Base-by-base conservation (phyloP, 164 flowering plant species). In the Vitis riparia region DNA sequence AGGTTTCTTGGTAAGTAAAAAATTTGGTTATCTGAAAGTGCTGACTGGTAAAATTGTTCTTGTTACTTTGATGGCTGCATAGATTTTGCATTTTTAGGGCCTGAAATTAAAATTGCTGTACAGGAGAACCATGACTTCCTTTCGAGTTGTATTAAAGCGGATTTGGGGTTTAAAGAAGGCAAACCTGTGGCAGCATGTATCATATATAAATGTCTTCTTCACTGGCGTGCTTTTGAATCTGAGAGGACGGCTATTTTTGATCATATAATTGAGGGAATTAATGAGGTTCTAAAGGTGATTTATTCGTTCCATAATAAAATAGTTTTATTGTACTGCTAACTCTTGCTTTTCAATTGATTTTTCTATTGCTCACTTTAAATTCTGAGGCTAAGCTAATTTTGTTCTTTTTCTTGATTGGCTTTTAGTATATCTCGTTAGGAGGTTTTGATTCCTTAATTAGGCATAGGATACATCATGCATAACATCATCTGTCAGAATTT, bases 111-210 rank as follows among this genome's bases (percentile, higher is more conserved):
- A 3, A 17, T 68, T 51, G 27, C 19, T 70, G 16, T 80, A 68
- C 88, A 93, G 99, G 98, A 92, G 66, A 90, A 96, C 74, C 83
- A 77, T 75, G 99, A 90, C 65, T 79, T 93, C 71, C 89, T 96
- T 51, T 84, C 84, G 15, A 88, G 82, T 73, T 93, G 98, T 76
- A 90, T 96, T 27, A 90, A 86, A 76, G 97, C 91, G 67, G 78
- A 87, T 74, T 70, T 93, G 81, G 99, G 97, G 11, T 95, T 93
- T 68, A 77, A 77, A 69, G 83, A 84, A 76, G 89, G 91, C 66
- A 93, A 91, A 82, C 98, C 99, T n/a, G 81, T 90, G 11, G 96
- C 98, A 58, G 98, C 98, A 59, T 90, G 96, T 80, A 81, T 93
- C 69, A 89, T 93, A 72, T 93, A 90, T 71, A 89, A 84, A 67